Conservation (phyloP, 108 stramenopile species). For the Cyclotella sp. region DNA sequence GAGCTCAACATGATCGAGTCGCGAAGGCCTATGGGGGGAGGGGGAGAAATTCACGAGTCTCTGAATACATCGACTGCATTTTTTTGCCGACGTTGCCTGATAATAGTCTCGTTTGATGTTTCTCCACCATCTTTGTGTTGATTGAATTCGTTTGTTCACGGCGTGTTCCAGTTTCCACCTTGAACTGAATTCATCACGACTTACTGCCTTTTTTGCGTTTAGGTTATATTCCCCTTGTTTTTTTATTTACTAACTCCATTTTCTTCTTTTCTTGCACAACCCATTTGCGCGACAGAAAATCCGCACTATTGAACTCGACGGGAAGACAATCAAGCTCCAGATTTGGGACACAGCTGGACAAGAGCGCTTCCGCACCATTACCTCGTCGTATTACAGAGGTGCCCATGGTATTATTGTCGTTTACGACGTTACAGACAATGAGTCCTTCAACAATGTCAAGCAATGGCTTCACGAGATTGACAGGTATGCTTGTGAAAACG, state of each 20-base stretch:
- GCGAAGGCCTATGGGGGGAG: too few relatives aligned
- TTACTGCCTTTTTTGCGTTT: neutral
- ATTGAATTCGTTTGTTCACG: too few relatives aligned
- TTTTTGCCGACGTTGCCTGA: too few relatives aligned
- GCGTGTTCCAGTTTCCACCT: too few relatives aligned
- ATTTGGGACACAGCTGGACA: constrained; percentile 96
- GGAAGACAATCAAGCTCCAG: constrained; percentile 98
- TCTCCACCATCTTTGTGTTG: too few relatives aligned
- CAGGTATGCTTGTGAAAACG: constrained; percentile 97
- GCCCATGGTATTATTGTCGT: constrained; percentile 98
- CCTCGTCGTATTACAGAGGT: constrained; percentile 90
- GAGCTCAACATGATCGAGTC: too few relatives aligned
- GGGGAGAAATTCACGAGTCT: too few relatives aligned
- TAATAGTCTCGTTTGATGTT: too few relatives aligned
- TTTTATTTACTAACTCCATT: neutral
- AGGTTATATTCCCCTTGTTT: neutral
- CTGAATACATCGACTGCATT: too few relatives aligned
- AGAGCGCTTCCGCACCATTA: constrained; percentile 91
- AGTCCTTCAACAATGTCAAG: constrained; percentile 99
- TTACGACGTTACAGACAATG: constrained; percentile 96
- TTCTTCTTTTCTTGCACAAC: neutral
- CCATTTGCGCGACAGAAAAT: constrained; percentile 77
- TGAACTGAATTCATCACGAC: too few relatives aligned
- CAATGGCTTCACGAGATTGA: constrained; percentile 99
- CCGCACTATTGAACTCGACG: constrained; percentile 98